Evolutionary conservation across 495 filamentous ascomycete genomes (phyloP).

Genomic region (Neurospora sp.): DNA sequence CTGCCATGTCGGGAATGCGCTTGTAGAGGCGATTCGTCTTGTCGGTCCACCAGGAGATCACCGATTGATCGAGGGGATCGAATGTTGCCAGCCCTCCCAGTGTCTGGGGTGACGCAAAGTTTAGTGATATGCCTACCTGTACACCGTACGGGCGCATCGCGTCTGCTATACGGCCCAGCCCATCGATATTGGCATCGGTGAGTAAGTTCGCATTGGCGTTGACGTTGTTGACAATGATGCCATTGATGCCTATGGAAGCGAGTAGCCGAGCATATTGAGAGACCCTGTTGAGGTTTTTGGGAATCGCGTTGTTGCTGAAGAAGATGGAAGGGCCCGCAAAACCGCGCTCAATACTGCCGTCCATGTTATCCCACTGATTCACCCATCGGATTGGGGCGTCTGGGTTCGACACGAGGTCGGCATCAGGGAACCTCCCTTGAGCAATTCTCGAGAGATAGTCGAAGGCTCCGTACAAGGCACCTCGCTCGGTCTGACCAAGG

Average conservation of each 20-base stretch:
- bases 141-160: slow-evolving; percentile 58
- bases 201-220: slow-evolving; percentile 55
- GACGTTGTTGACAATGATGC: slow-evolving; percentile 60
- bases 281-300: slow-evolving; percentile 47
- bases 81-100: slow-evolving; percentile 49
- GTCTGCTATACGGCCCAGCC: slow-evolving; percentile 52
- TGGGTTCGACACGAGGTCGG: slow-evolving; percentile 45
- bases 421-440: slow-evolving; percentile 48
- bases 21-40: slow-evolving; percentile 49
- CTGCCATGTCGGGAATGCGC: slow-evolving; percentile 54
- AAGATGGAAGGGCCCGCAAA: slow-evolving; percentile 64
- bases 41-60: slow-evolving; percentile 52
- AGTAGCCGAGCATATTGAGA: slow-evolving; percentile 56
- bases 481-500: slow-evolving; percentile 56
- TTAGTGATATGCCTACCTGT: slow-evolving; percentile 53
- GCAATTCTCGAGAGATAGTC: slow-evolving; percentile 55
- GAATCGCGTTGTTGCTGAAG: slow-evolving; percentile 45
- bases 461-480: slow-evolving; percentile 59
- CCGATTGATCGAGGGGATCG: slow-evolving; percentile 51
- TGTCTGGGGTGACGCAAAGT: slow-evolving; percentile 54
- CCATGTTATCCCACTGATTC: slow-evolving; percentile 68
- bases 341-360: slow-evolving; percentile 56
- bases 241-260: slow-evolving; percentile 59
- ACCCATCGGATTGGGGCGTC: slow-evolving; percentile 56
- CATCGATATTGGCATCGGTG: slow-evolving; percentile 45